Base-by-base conservation (phyloP, 2,329 filamentous ascomycete genomes). In the Scytalidium sp. region DNA sequence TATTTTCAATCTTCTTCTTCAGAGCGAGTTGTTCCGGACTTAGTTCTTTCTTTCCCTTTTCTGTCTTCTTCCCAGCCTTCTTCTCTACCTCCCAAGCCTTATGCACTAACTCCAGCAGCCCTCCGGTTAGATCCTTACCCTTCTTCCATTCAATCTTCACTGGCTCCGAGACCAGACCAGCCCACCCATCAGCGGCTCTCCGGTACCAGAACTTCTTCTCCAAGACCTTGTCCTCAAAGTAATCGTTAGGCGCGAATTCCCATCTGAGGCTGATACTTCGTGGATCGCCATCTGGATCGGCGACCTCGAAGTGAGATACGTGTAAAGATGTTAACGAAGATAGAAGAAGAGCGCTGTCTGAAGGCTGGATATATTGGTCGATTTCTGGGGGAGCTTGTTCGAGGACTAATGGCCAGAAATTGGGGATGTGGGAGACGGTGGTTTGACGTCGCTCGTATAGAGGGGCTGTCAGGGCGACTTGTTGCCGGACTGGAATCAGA, bases 331-430 rank as follows among this genome's bases (percentile, higher is more conserved):
- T 79, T 50, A 97, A 83, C 47, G 79, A 76, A 39, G 81, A 77
- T 55, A 85, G 79, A 51, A 97, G 80, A 54, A 94, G 73, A 8
- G 80, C 79, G 13, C 85, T 84, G 74, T 97, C 93, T 44, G 81
- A 80, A 41, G 90, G 87, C 66, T 90, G 85, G 66, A 97, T 87
- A 76, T 86, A 91, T 70, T 90, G 85, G 72, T 96, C 91, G 60
- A 99, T 81, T 56, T 96, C 90, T 43, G 81, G 78, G 2, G 92
- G 91, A 2, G 88, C 85, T 72, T 91, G 87, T 75, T 96, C 89
- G 67, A 97, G 80, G 50, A 97, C 92, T 51, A 95, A 81, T n/a
- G 89, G 79, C 94, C 94, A 97, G 82, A 97, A 99, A 74, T 89
- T 84, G 60, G 84, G 81, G 64, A 97, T 92, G 64, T 85, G 77